Evolutionary conservation across 2,329 filamentous ascomycete genomes (phyloP).

Genomic region (Xylaria digitata): DNA sequence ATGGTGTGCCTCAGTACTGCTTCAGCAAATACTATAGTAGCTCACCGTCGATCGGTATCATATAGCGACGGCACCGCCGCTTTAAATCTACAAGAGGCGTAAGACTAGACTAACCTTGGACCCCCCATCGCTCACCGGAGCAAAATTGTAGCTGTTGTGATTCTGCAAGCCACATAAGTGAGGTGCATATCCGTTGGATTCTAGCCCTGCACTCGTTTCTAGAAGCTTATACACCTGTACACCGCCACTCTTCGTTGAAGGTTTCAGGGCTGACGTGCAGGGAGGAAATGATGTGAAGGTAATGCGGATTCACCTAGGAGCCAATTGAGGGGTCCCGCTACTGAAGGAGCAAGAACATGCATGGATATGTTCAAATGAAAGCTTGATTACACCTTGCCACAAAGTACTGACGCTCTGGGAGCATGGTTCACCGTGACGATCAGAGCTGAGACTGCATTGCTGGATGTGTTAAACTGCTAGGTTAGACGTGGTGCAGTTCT

Average conservation of each 20-base stretch:
- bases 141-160: constrained; percentile 6
- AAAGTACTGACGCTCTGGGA: constrained; percentile 14
- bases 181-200: constrained; percentile 26
- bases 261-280: constrained; percentile 34
- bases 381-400: constrained; percentile 1
- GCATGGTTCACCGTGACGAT: constrained; percentile 16
- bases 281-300: constrained; percentile 17
- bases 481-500: neutral
- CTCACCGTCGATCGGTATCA: constrained; percentile 17
- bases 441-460: constrained; percentile 6
- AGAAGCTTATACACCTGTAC: constrained; percentile 28
- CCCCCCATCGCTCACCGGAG: constrained; percentile 20
- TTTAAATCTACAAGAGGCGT: constrained; percentile 21
- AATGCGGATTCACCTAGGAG: constrained; percentile 27
- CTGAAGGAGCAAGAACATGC: constrained; percentile 15
- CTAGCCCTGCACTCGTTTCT: constrained; percentile 19
- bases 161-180: constrained; percentile 26
- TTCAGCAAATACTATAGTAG: constrained; percentile 14
- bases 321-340: constrained; percentile 23
- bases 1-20: constrained; percentile 5
- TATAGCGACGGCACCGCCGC: constrained; percentile 28
- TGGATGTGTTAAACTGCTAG: neutral
- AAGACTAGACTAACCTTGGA: constrained; percentile 14
- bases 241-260: constrained; percentile 31
- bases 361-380: constrained; percentile 17